Percentiles rank a stretch among this genome's conserved stretches.
Evolutionary conservation across 176 grass and related monocot genomes (phyloP).

Genomic region (Oryza glumipatula): DNA sequence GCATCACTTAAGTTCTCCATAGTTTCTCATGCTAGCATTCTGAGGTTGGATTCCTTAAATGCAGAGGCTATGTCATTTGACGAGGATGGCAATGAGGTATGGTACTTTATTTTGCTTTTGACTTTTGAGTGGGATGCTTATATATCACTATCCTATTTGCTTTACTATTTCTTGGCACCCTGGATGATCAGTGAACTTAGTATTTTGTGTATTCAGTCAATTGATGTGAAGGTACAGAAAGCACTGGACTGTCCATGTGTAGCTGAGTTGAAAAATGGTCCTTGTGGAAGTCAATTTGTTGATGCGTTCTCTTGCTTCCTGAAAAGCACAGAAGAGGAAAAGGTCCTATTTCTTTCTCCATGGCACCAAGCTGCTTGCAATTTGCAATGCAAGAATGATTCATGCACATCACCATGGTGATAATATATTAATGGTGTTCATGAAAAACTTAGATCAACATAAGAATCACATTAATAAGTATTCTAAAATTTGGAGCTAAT

Average conservation of each 20-base stretch:
- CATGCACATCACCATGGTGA: constrained; percentile 9
- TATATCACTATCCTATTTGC: constrained; percentile 24
- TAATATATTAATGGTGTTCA: neutral
- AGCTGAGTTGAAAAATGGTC: constrained; percentile 88
- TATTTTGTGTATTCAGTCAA: constrained; percentile 67
- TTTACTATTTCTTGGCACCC: constrained; percentile 20
- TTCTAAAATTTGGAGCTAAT: neutral
- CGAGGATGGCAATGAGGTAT: constrained; percentile 58
- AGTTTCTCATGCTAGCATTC: neutral
- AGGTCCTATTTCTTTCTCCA: constrained; percentile 53
- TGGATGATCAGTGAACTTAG: constrained; percentile 1
- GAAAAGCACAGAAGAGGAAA: constrained; percentile 82
- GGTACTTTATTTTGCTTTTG: constrained; percentile 32
- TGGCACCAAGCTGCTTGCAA: constrained; percentile 23
- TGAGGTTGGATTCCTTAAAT: constrained; percentile 38
- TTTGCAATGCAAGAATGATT: constrained; percentile 22
- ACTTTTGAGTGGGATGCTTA: constrained; percentile 16
- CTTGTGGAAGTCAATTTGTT: constrained; percentile 77
- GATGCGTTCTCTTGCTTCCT: constrained; percentile 92
- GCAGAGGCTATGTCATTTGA: constrained; percentile 78
- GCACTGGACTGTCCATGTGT: constrained; percentile 89
- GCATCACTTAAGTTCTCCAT: neutral
- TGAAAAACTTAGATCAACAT: neutral
- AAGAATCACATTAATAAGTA: neutral
- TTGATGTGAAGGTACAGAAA: constrained; percentile 81